These are phyloP conservation scores for Pythium rhizo-oryzae DNA, from an alignment of 352 stramenopile species.

Conservation along the genomic window DNA sequence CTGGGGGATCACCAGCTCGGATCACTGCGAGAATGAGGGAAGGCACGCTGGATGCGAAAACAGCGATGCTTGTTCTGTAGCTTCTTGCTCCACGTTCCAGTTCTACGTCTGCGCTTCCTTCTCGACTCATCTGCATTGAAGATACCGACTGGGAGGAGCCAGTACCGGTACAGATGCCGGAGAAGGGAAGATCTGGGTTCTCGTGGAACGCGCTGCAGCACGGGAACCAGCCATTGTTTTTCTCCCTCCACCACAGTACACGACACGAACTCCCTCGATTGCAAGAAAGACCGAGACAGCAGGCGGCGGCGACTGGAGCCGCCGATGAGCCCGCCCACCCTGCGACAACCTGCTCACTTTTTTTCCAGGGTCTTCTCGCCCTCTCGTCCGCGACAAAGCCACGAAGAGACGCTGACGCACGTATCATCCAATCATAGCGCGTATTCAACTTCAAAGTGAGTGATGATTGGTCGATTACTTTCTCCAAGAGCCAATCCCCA, in stretches of 20 bases:
- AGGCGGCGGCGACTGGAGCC: not conserved
- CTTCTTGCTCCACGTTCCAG: not conserved
- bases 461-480: slow-evolving; percentile 10
- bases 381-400: slow-evolving; percentile 4
- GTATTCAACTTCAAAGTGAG: slow-evolving; percentile 30
- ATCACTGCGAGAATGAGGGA: no score
- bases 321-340: not conserved
- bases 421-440: slow-evolving; percentile 26
- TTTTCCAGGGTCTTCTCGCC: not conserved
- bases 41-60: not conserved
- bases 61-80: not conserved
- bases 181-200: not conserved
- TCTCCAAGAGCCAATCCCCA: slow-evolving; percentile 15
- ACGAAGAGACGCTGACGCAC: slow-evolving; percentile 18
- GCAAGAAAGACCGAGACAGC: no score
- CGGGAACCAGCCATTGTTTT: not conserved
- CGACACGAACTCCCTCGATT: no score
- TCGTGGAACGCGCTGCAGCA: not conserved
- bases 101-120: not conserved
- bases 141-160: not conserved
- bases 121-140: not conserved
- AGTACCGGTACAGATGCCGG: no score
- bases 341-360: slow-evolving; percentile 1
- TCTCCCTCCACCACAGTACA: not conserved
- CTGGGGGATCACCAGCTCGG: no score